Percentiles rank a stretch among this genome's conserved stretches.
These are phyloP conservation scores for Cryphonectria radicalis DNA, from an alignment of 2,329 filamentous ascomycete genomes.

Conservation along the genomic window DNA sequence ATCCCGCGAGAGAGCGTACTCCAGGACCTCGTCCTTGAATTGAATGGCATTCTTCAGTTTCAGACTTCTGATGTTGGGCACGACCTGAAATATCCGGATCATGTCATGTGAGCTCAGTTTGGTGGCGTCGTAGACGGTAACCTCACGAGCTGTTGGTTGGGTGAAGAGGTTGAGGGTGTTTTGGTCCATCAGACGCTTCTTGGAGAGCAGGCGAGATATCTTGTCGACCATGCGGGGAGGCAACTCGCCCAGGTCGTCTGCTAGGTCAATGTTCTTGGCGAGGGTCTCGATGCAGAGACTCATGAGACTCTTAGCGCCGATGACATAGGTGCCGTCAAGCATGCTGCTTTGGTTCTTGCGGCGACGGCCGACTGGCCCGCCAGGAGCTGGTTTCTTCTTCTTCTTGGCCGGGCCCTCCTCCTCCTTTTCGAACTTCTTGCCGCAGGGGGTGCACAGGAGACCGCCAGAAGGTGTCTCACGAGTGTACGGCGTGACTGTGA, in stretches of 20 bases:
- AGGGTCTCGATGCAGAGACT: conserved; percentile 66
- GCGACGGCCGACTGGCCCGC: conserved; percentile 61
- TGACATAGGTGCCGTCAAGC: conserved; percentile 71
- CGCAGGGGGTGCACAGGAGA: conserved; percentile 82
- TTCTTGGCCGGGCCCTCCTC: conserved; percentile 63
- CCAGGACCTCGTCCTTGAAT: conserved; percentile 82
- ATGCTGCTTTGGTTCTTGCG: conserved; percentile 83
- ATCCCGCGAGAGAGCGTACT: conserved; percentile 77
- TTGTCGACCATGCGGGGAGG: conserved; percentile 60
- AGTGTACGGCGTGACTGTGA: conserved; percentile 90
- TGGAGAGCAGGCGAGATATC: conserved; percentile 63
- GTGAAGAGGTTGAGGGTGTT: conserved; percentile 62
- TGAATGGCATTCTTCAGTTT: conserved; percentile 86
- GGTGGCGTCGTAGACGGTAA: conserved; percentile 62
- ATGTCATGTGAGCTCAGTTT: conserved; percentile 78
- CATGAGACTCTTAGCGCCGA: conserved; percentile 71
- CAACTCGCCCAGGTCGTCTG: conserved; percentile 65
- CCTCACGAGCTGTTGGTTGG: conserved; percentile 52
- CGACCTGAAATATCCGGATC: conserved; percentile 76
- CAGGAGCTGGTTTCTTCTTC: conserved; percentile 58
- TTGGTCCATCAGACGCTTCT: conserved; percentile 59
- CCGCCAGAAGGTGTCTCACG: conserved; percentile 82
- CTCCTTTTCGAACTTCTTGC: conserved; percentile 72
- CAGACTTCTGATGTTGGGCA: conserved; percentile 70
- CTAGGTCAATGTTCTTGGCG: conserved; percentile 65